A percentile compares a stretch with the other conserved stretches of the same genome.
phyloP scores from a whole-genome alignment of 2,329 filamentous ascomycete species.

The Trichoderma sp. region DNA sequence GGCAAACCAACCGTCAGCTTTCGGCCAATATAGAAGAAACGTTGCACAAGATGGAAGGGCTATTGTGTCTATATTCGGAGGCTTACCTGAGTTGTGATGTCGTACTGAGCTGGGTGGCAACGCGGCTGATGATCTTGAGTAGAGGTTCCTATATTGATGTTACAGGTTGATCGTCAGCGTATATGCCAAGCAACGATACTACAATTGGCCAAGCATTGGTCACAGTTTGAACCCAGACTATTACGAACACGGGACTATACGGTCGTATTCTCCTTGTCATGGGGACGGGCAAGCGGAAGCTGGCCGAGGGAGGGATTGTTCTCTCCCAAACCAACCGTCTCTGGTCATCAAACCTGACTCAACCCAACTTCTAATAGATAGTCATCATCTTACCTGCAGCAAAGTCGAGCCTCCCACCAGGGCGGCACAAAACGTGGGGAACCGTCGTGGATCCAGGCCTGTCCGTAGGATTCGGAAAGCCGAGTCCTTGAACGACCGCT shows the following conservation, averaged over 20 bases:
- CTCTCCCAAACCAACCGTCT: not conserved
- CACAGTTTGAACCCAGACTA: not conserved
- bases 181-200: not conserved
- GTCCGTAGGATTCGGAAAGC: conserved; percentile 44
- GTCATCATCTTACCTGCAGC: conserved; percentile 48
- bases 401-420: conserved; percentile 59
- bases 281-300: not conserved
- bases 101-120: conserved; percentile 26
- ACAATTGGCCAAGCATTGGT: not conserved
- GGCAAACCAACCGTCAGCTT: conserved; percentile 1
- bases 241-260: not conserved
- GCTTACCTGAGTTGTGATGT: conserved; percentile 30
- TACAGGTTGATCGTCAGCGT: conserved; percentile 5
- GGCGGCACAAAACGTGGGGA: conserved; percentile 61
- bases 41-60: not conserved
- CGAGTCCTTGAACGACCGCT: conserved; percentile 33
- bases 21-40: conserved; percentile 7
- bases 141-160: conserved; percentile 29
- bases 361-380: not conserved
- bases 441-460: conserved; percentile 54
- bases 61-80: conserved; percentile 12
- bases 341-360: not conserved
- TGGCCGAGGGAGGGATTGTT: not conserved
- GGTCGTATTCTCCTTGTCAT: not conserved
- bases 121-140: conserved; percentile 30